These are phyloP conservation scores for button mushroom (Agaricus bisporus) DNA, from an alignment of 768 basidiomycete genomes.

Conservation along the genomic window DNA sequence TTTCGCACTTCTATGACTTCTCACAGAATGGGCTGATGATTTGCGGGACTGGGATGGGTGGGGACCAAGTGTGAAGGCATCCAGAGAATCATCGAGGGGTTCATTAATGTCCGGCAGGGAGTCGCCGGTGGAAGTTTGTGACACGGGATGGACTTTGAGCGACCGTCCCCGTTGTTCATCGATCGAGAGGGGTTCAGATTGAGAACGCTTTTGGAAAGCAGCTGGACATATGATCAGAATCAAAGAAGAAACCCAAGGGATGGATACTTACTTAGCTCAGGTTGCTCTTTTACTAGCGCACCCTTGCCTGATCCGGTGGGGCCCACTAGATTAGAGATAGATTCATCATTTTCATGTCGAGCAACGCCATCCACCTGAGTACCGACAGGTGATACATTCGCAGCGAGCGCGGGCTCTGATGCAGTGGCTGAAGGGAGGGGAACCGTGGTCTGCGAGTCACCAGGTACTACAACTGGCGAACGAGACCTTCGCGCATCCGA, in stretches of 20 bases:
- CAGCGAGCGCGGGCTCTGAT: not conserved
- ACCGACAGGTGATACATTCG: slow-evolving; percentile 9
- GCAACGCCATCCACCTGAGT: not conserved
- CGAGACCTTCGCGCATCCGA: slow-evolving; percentile 39
- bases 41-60: slow-evolving; percentile 29
- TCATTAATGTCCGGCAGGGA: not conserved
- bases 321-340: slow-evolving; percentile 4
- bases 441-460: slow-evolving; percentile 26
- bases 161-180: slow-evolving; percentile 4
- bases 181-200: not conserved
- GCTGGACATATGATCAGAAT: not conserved
- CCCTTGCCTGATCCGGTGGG: not conserved
- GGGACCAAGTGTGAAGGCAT: not conserved
- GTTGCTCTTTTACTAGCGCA: not conserved
- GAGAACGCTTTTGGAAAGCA: not conserved
- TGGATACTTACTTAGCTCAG: not conserved
- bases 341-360: slow-evolving; percentile 11
- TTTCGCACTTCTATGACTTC: slow-evolving; percentile 26
- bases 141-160: not conserved
- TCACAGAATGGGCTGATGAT: slow-evolving; percentile 37
- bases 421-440: slow-evolving; percentile 27
- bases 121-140: not conserved
- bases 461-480: slow-evolving; percentile 13
- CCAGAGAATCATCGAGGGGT: not conserved
- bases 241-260: not conserved